Base-by-base conservation (phyloP, 495 filamentous ascomycete species). In the Bacidia gigantensis region DNA sequence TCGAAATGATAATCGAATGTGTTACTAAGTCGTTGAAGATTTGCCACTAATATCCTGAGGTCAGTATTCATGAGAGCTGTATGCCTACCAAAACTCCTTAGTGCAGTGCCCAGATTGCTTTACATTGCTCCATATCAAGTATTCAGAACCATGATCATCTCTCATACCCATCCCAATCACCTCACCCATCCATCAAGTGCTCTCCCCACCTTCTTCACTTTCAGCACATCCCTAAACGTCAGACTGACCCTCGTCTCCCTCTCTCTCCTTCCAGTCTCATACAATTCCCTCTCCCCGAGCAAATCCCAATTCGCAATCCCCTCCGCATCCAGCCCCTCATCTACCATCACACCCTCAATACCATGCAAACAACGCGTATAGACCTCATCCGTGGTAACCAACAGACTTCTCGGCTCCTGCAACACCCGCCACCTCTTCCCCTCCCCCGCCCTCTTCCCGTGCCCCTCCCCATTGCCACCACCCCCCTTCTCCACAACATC, bases 151-250 rank as follows among this genome's bases (percentile, higher is more conserved):
- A n/a, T n/a, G n/a, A n/a, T n/a, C n/a, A n/a, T n/a, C n/a, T n/a
- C n/a, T n/a, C n/a, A n/a, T n/a, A n/a, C n/a, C n/a, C n/a, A n/a
- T n/a, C n/a, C 29, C 5, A 7, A 35, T 35, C 14, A 35, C 29
- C 14, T 35, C 9, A 44, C 17, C 41, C 41, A 63, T 14, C 82
- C 70, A 46, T 75, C 80, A 52, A 86, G 64, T 52, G 77, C 82
- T 64, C 72, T 77, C 23, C 83, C 83, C 35, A 93, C 62, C 50
- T 82, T 87, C 3, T 81, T 82, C 43, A 95, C 88, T 63, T 84
- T 90, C 52, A 87, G 68, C 41, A 97, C 93, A 68, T 97, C 92
- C 50, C 93, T 77, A 72, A 87, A 97, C 9, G 92, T 98, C 56
- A 97, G 70, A 65, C 90, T 96, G 23, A 81, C 78, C 61, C 92